A percentile compares a stretch with the other conserved stretches of the same genome.
Evolutionary conservation across 2,329 filamentous ascomycete genomes (phyloP).

Genomic region (Fusarium sp.): DNA sequence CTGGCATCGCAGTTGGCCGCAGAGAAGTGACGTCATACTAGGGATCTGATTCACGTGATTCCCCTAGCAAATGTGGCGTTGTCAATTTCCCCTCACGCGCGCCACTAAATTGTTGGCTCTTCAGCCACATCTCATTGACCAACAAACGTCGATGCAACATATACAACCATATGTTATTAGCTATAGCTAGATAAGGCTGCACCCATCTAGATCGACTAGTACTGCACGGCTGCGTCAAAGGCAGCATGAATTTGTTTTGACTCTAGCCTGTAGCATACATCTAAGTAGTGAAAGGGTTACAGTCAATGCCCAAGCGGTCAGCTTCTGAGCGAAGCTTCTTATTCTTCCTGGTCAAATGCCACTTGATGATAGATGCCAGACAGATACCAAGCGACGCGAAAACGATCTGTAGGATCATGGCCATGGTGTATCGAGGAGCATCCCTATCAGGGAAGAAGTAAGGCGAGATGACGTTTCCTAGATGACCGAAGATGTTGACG

Average conservation of each 20-base stretch:
- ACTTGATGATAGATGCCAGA: conserved; percentile 26
- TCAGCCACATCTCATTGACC: no score
- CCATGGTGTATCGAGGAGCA: conserved; percentile 50
- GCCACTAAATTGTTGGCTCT: no score
- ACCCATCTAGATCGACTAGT: no score
- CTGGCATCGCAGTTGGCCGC: no score
- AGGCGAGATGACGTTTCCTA: conserved; percentile 59
- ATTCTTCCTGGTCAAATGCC: conserved; percentile 38
- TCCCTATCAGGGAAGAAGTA: conserved; percentile 56
- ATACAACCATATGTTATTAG: no score
- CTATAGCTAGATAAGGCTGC: no score
- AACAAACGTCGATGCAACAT: no score
- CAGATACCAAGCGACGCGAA: conserved; percentile 34
- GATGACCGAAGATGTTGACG: conserved; percentile 56
- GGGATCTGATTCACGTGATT: no score
- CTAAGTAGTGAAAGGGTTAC: conserved; percentile 38
- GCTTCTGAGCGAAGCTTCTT: conserved; percentile 37
- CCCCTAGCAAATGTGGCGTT: no score
- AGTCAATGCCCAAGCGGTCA: conserved; percentile 29
- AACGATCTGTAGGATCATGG: conserved; percentile 47
- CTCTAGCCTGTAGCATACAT: not conserved
- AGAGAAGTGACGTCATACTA: no score
- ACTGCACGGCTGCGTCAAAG: no score
- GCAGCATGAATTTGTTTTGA: not conserved
- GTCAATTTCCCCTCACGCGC: no score